Conservation (phyloP, 208 protist species). For the Leptomonas seymouri region DNA sequence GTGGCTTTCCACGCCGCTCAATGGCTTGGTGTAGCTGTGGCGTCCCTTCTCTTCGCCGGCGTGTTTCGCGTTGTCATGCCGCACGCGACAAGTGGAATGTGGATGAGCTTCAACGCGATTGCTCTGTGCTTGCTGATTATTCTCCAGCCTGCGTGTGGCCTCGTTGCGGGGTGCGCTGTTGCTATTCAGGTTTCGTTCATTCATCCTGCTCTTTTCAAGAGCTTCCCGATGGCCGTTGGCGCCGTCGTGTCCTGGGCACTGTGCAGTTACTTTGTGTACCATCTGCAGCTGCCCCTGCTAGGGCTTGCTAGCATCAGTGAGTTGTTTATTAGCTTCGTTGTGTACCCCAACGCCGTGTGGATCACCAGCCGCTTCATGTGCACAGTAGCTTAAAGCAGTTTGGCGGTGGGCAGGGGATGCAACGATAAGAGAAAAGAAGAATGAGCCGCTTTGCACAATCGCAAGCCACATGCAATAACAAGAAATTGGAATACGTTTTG, state of each 20-base stretch:
- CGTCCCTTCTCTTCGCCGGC: conserved; percentile 15
- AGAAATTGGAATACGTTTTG: no score
- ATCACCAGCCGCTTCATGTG: conserved; percentile 36
- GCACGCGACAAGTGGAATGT: conserved; percentile 29
- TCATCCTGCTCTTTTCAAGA: conserved; percentile 33
- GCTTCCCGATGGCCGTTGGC: conserved; percentile 27
- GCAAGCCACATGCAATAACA: no score
- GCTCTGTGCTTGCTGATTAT: conserved; percentile 56
- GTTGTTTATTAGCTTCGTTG: conserved; percentile 55
- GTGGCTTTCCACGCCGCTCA: conserved; percentile 19
- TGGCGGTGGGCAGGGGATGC: neutral
- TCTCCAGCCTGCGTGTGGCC: conserved; percentile 53
- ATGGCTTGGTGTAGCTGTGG: conserved; percentile 26
- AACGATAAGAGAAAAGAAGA: conserved; percentile 1
- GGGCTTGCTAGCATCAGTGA: conserved; percentile 43
- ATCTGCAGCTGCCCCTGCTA: conserved; percentile 33
- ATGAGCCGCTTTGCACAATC: neutral
- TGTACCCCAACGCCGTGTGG: conserved; percentile 73
- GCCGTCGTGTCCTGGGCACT: conserved; percentile 33
- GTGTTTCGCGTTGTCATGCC: conserved; percentile 17
- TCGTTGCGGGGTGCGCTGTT: conserved; percentile 51
- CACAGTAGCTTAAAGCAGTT: neutral
- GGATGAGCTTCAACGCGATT: conserved; percentile 61
- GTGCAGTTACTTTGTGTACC: conserved; percentile 34
- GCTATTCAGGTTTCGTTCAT: conserved; percentile 53